Conservation (phyloP, 306 rosid genomes). For the Astragalus membranaceus region DNA sequence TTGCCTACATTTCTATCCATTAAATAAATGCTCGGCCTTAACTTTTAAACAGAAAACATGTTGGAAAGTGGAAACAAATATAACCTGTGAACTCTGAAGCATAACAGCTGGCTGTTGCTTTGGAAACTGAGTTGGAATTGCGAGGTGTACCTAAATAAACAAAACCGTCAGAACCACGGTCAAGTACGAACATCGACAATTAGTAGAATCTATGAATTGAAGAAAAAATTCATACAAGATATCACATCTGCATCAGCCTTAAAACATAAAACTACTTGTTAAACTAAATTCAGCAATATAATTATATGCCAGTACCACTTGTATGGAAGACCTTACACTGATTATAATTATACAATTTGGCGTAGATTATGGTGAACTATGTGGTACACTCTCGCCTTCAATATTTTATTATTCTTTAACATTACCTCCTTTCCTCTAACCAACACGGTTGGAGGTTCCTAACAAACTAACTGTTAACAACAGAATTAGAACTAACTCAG, state of each 20-base stretch:
- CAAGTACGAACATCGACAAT: background rate
- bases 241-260: slow-evolving; percentile 11
- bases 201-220: background rate
- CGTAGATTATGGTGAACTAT: background rate
- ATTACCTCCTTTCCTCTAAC: too few relatives aligned
- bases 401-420: too few relatives aligned
- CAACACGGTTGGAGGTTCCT: too few relatives aligned
- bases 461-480: too few relatives aligned
- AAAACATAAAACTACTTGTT: slow-evolving; percentile 16
- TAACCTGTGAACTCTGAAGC: slow-evolving; percentile 97
- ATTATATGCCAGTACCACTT: background rate
- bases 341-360: background rate
- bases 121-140: slow-evolving; percentile 81
- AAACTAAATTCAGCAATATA: slow-evolving; percentile 26
- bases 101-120: slow-evolving; percentile 71
- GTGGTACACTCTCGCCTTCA: too few relatives aligned
- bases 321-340: background rate
- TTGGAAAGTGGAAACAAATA: background rate
- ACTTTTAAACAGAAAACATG: background rate
- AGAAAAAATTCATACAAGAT: slow-evolving; percentile 2
- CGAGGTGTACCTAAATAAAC: slow-evolving; percentile 58
- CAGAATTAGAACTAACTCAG: background rate
- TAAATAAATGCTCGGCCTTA: background rate
- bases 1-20: background rate
- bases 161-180: slow-evolving; percentile 10